phyloP scores from a whole-genome alignment of 2,329 filamentous ascomycete species.

The Rutstroemia sp. region DNA sequence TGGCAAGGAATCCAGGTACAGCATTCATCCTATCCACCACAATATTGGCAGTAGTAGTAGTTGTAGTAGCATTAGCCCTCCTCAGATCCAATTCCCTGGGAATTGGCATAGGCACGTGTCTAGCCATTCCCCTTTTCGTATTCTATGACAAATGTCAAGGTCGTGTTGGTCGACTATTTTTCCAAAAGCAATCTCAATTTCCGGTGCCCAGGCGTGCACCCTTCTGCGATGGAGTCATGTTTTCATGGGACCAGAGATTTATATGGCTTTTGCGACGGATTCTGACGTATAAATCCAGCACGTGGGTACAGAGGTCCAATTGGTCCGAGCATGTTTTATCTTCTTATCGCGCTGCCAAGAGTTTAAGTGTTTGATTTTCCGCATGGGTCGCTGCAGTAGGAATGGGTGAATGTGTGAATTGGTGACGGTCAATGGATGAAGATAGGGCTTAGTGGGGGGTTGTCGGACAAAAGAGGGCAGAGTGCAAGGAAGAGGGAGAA shows the following conservation, averaged over 20 bases:
- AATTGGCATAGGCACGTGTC: slow-evolving; percentile 6
- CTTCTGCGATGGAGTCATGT: no score
- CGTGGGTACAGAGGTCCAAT: neutral
- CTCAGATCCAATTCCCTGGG: slow-evolving; percentile 1
- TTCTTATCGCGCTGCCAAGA: neutral
- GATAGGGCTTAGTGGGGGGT: no score
- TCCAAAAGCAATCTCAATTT: neutral
- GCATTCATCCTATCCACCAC: slow-evolving; percentile 47
- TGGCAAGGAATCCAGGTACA: slow-evolving; percentile 51
- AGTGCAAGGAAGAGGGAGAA: no score
- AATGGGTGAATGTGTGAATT: no score
- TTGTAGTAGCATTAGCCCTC: neutral
- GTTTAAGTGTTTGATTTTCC: neutral
- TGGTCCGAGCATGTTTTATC: neutral
- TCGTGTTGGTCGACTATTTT: neutral
- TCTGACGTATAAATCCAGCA: neutral
- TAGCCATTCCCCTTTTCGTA: slow-evolving; percentile 1
- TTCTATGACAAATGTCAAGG: neutral
- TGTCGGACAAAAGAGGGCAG: no score
- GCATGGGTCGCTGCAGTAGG: neutral
- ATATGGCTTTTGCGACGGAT: neutral
- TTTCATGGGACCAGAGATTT: neutral
- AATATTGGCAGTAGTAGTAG: slow-evolving; percentile 3
- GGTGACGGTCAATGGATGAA: no score
- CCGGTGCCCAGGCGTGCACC: no score